Conservation (phyloP, 1,284 basidiomycete species). For the Heterobasidion irregulare region DNA sequence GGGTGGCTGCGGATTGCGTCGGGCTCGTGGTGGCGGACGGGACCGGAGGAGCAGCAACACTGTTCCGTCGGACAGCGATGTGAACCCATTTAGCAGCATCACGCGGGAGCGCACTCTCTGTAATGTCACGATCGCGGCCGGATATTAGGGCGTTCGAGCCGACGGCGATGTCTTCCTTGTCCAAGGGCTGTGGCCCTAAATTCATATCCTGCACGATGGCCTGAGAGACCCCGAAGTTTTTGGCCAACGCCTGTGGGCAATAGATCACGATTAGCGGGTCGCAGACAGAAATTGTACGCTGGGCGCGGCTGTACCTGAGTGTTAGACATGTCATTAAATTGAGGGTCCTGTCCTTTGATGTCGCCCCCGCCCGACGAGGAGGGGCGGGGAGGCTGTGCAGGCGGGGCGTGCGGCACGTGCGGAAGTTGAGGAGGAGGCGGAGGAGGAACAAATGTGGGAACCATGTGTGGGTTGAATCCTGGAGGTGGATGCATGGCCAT, state of each 20-base stretch:
- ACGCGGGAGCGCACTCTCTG: slow-evolving; percentile 48
- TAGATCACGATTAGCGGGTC: slow-evolving; percentile 2
- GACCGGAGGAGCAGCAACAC: slow-evolving; percentile 11
- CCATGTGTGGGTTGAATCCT: slow-evolving; percentile 32
- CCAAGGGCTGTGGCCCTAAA: slow-evolving; percentile 33
- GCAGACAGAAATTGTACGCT: background rate
- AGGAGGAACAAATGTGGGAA: slow-evolving; percentile 44
- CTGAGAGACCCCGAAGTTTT: slow-evolving; percentile 68
- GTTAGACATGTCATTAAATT: slow-evolving; percentile 67
- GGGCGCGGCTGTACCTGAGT: slow-evolving; percentile 34
- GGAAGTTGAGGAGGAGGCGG: slow-evolving; percentile 24
- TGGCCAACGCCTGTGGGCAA: slow-evolving; percentile 50
- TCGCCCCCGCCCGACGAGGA: slow-evolving; percentile 19
- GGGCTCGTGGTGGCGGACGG: slow-evolving; percentile 16
- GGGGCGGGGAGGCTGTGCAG: slow-evolving; percentile 17
- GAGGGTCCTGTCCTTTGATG: slow-evolving; percentile 66
- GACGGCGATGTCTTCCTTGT: slow-evolving; percentile 68
- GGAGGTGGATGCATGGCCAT: slow-evolving; percentile 39
- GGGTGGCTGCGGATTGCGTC: slow-evolving; percentile 19
- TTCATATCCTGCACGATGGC: slow-evolving; percentile 59
- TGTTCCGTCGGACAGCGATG: slow-evolving; percentile 39
- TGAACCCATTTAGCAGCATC: slow-evolving; percentile 53
- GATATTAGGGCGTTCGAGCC: slow-evolving; percentile 61
- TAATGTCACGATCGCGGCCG: slow-evolving; percentile 54
- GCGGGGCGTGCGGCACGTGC: slow-evolving; percentile 20